A percentile compares a stretch with the other conserved stretches of the same genome.
Evolutionary conservation across 345 rosid species (phyloP).

Genomic region (Atalantia buxifolia): DNA sequence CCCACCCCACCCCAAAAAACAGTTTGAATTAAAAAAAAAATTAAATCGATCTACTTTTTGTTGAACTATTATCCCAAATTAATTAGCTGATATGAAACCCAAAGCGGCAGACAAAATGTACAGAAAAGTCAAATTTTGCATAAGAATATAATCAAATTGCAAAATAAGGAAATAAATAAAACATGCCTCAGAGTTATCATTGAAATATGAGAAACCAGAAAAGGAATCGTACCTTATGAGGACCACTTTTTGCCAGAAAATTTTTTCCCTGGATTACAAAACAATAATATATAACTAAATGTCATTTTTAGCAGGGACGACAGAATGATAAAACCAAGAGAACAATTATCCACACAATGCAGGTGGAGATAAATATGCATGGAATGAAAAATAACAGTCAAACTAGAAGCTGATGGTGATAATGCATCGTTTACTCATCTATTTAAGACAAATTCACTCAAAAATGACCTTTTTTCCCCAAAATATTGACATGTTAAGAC

Average conservation of each 20-base stretch:
- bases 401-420: background rate
- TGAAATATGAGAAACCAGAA: background rate
- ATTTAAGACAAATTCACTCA: background rate
- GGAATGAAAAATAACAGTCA: background rate
- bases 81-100: background rate
- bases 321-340: background rate
- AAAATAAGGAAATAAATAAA: background rate
- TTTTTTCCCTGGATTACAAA: conserved; percentile 36
- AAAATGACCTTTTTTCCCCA: background rate
- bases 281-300: conserved; percentile 7
- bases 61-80: background rate
- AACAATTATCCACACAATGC: background rate
- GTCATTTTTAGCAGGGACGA: conserved; percentile 17
- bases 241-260: conserved; percentile 51
- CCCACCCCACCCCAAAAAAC: background rate
- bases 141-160: background rate
- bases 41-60: background rate
- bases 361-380: background rate
- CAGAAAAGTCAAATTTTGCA: background rate
- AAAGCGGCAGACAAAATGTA: background rate
- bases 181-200: background rate
- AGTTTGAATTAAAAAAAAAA: background rate
- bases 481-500: background rate
- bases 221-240: conserved; percentile 56
- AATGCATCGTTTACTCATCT: background rate